Percentiles rank a stretch among this genome's conserved stretches.
Evolutionary conservation across 345 rosid genomes (phyloP).

Genomic region (Turnera subulata): DNA sequence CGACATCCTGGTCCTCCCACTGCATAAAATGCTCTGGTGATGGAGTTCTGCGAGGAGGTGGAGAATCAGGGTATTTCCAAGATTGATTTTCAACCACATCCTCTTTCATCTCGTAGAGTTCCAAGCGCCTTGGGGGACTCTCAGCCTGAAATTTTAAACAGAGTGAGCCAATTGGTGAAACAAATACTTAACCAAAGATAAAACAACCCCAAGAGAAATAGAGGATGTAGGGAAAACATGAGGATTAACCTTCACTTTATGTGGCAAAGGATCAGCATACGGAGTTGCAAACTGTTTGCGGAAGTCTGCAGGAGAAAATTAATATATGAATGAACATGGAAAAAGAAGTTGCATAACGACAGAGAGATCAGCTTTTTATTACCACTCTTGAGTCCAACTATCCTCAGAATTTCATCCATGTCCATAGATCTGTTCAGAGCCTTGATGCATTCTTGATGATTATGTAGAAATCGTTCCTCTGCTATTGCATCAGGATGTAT

Average conservation of each 20-base stretch:
- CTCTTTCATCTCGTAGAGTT: conserved; percentile 26
- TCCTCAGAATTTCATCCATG: conserved; percentile 28
- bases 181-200: neutral
- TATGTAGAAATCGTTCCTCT: conserved; percentile 40
- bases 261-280: conserved; percentile 4
- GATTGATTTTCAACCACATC: conserved; percentile 10
- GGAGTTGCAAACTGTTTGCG: conserved; percentile 6
- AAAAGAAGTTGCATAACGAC: neutral
- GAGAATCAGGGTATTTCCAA: conserved; percentile 10
- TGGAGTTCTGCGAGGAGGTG: conserved; percentile 25
- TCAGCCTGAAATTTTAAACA: conserved; percentile 16
- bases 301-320: conserved; percentile 12
- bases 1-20: conserved; percentile 14
- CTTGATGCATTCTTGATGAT: conserved; percentile 44
- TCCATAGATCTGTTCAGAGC: conserved; percentile 27
- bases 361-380: conserved; percentile 2
- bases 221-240: too few species aligned
- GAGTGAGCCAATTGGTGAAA: too few species aligned
- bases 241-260: conserved; percentile 22
- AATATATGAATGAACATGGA: neutral
- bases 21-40: conserved; percentile 11
- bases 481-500: conserved; percentile 25
- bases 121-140: conserved; percentile 17
- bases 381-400: conserved; percentile 35
- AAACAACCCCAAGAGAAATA: neutral